phyloP scores from a whole-genome alignment of 768 basidiomycete genomes.

The Lentinus tigrinus region DNA sequence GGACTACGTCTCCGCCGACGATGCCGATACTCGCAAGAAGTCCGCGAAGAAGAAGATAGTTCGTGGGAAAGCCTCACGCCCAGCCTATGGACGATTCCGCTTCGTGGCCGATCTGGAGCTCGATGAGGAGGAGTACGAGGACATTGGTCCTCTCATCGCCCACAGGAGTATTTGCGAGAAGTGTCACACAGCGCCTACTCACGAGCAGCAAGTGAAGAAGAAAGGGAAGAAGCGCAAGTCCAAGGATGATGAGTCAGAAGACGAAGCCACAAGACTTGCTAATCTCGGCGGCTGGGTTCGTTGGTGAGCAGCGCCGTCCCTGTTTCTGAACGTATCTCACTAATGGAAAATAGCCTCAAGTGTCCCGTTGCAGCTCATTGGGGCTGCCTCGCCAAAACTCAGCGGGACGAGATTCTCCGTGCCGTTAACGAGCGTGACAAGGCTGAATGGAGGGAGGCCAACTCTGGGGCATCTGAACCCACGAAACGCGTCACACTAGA shows the following conservation, averaged over 20 bases:
- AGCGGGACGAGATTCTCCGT: slow-evolving; percentile 71
- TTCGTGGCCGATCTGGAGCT: slow-evolving; percentile 38
- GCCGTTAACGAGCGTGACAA: slow-evolving; percentile 43
- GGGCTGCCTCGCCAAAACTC: slow-evolving; percentile 63
- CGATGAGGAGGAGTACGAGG: slow-evolving; percentile 52
- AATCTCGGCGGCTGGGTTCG: slow-evolving; percentile 79
- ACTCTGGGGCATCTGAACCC: slow-evolving; percentile 29
- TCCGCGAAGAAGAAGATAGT: slow-evolving; percentile 36
- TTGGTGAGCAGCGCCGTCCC: slow-evolving; percentile 53
- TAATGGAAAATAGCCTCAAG: slow-evolving; percentile 56
- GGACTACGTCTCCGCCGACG: slow-evolving; percentile 24
- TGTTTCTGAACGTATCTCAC: slow-evolving; percentile 1
- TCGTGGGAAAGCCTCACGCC: slow-evolving; percentile 38
- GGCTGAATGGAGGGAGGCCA: slow-evolving; percentile 2
- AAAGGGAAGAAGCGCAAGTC: slow-evolving; percentile 40
- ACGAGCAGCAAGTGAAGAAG: slow-evolving; percentile 43
- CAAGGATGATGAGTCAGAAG: slow-evolving; percentile 51
- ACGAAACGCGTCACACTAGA: slow-evolving; percentile 47
- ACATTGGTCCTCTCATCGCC: slow-evolving; percentile 48
- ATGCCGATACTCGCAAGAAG: slow-evolving; percentile 14
- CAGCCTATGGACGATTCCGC: slow-evolving; percentile 51
- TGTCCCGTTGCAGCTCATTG: slow-evolving; percentile 80
- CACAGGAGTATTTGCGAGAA: slow-evolving; percentile 73
- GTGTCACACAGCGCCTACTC: slow-evolving; percentile 60
- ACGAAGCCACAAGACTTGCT: slow-evolving; percentile 50